Evolutionary conservation across 768 basidiomycete species (phyloP).

Genomic region (Nidularia pulvinata): DNA sequence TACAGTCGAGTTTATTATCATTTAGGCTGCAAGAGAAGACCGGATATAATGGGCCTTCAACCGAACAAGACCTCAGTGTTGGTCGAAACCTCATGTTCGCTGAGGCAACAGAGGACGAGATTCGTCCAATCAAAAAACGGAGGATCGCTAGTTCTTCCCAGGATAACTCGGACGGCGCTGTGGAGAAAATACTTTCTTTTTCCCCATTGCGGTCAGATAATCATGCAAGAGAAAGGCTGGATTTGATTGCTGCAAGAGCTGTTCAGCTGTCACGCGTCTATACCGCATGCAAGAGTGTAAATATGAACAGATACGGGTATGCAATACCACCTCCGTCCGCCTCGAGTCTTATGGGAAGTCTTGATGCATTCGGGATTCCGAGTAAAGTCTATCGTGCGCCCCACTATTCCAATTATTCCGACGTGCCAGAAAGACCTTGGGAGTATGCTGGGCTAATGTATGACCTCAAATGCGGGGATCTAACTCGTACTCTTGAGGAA

Average conservation of each 20-base stretch:
- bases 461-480: slow-evolving; percentile 62
- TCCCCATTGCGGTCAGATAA: neutral
- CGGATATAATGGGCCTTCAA: no score
- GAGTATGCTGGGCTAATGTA: slow-evolving; percentile 86
- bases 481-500: slow-evolving; percentile 54
- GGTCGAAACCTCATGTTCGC: neutral
- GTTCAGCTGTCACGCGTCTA: slow-evolving; percentile 23
- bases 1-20: no score
- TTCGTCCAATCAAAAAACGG: neutral
- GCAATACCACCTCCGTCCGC: slow-evolving; percentile 46
- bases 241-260: slow-evolving; percentile 13
- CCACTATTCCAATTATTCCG: slow-evolving; percentile 71
- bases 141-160: neutral
- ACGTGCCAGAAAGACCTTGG: slow-evolving; percentile 66
- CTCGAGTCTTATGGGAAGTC: slow-evolving; percentile 39
- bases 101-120: neutral
- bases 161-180: no score
- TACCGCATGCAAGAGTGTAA: slow-evolving; percentile 20
- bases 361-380: slow-evolving; percentile 49
- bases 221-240: slow-evolving; percentile 7
- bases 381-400: slow-evolving; percentile 73
- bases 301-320: slow-evolving; percentile 46
- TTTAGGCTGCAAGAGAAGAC: no score
- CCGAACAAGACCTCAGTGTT: no score
- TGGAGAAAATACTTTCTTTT: neutral